Percentiles rank a stretch among this genome's conserved stretches.
phyloP scores from a whole-genome alignment of 164 flowering plant genomes.

The Kalanchoe fedtschenkoi region DNA sequence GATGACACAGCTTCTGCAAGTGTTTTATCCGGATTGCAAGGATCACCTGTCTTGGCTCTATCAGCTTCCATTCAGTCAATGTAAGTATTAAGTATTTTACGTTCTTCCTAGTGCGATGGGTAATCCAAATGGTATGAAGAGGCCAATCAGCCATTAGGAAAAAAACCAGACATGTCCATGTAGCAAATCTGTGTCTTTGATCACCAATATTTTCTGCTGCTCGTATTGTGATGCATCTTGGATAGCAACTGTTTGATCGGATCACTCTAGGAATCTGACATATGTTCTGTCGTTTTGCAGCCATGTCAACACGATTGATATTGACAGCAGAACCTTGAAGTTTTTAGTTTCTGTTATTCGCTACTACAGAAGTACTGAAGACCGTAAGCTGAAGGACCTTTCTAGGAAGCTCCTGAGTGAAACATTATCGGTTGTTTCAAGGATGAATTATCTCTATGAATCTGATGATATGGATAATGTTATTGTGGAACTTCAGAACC shows the following conservation, averaged over 20 bases:
- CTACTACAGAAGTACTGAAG: slow-evolving; percentile 27
- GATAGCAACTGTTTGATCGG: not conserved
- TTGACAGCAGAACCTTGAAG: slow-evolving; percentile 48
- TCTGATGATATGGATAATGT: slow-evolving; percentile 50
- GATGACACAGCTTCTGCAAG: slow-evolving; percentile 18
- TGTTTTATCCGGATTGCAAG: slow-evolving; percentile 21
- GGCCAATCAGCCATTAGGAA: not conserved
- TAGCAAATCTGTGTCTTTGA: not conserved
- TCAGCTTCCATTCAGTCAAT: slow-evolving; percentile 48
- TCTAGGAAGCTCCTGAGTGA: slow-evolving; percentile 49
- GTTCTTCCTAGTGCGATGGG: not conserved
- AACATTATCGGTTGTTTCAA: slow-evolving; percentile 48
- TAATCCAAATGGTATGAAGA: not conserved
- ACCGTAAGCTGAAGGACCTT: slow-evolving; percentile 21
- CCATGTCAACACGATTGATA: slow-evolving; percentile 33
- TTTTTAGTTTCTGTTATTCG: slow-evolving; percentile 34
- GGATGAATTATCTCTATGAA: slow-evolving; percentile 40
- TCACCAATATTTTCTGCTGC: not conserved
- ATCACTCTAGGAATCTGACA: not conserved
- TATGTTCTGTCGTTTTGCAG: slow-evolving; percentile 25
- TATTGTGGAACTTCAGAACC: slow-evolving; percentile 53
- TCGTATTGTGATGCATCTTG: not conserved
- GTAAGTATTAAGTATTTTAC: slow-evolving; percentile 37
- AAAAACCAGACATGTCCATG: not conserved
- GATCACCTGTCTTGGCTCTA: slow-evolving; percentile 47